Evolutionary conservation across 164 flowering plant species (phyloP), one percentile per base, ranked within the genome.

Genomic region (Saururus chinensis): DNA sequence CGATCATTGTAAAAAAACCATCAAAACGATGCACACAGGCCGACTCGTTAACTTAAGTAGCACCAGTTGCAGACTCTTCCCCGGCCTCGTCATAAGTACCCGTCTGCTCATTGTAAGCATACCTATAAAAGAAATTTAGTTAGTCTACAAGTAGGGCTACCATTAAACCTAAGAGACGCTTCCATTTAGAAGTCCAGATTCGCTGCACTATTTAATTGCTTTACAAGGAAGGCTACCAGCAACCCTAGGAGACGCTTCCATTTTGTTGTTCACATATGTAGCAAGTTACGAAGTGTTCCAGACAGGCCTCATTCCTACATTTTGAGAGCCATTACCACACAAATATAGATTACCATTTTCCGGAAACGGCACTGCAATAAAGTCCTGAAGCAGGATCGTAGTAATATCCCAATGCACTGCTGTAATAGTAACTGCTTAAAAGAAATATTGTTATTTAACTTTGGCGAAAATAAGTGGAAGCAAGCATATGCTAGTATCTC

Each of bases 381-480:
- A 89, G 64, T 63, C 86, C 81, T 9, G 98, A 77, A 12, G 84
- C 71, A 60, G 96, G 87, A 70, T 92, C 98, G 64, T 83, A 92
- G 64, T 89, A 89, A 68, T 88, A 92, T 13, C 97, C 97, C 73
- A 71, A 78, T 70, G 79, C 80, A 86, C 95, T 86, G 74, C 95
- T 89, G 72, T 92, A 92, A 71, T 92, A 92, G 76, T 92, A 92
- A 52, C 98, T 92, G 92, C 49, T 30, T 14, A 17, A 56, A 60
- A n/a, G 45, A 54, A 16, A 59, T 41, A 12, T 19, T 51, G 21
- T 51, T 16, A 19, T 6, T 51, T 16, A 51, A 19, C 0, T 20
- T 42, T 56, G 48, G 49, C 17, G 57, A 45, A 16, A 26, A 48
- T 4, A 8, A 64, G 30, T 22, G 13, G 22, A 19, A n/a, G 19